Conservation (phyloP, 768 basidiomycete genomes). For the Scleroderma citrinum region DNA sequence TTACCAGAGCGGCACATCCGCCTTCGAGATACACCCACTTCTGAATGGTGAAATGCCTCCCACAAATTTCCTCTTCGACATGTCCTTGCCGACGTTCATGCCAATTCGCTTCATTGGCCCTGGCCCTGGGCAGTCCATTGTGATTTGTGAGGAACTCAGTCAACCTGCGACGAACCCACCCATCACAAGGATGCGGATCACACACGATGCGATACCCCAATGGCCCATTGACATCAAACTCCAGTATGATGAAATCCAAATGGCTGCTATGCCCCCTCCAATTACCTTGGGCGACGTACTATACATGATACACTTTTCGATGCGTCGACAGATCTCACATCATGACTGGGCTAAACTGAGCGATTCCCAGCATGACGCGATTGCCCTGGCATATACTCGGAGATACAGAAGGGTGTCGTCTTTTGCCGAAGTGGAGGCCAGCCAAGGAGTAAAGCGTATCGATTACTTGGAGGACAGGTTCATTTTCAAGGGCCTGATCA, state of each 20-base stretch:
- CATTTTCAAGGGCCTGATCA: constrained; percentile 33
- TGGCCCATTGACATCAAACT: constrained; percentile 57
- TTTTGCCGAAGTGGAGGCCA: constrained; percentile 27
- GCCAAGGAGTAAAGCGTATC: constrained; percentile 34
- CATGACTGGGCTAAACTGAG: constrained; percentile 30
- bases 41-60: constrained; percentile 47
- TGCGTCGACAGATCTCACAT: constrained; percentile 38
- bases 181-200: constrained; percentile 47
- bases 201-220: constrained; percentile 47
- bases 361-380: constrained; percentile 21
- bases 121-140: constrained; percentile 27
- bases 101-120: constrained; percentile 38
- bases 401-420: constrained; percentile 27
- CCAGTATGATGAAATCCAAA: constrained; percentile 23
- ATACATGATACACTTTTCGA: constrained; percentile 39
- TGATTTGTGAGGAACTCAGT: constrained; percentile 41
- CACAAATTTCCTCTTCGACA: constrained; percentile 48
- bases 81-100: constrained; percentile 40
- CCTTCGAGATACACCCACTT: constrained; percentile 23
- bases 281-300: constrained; percentile 60
- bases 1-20: constrained; percentile 12
- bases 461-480: constrained; percentile 33
- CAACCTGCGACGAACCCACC: constrained; percentile 56
- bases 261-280: constrained; percentile 19
- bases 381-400: constrained; percentile 34